phyloP scores from a whole-genome alignment of 805 yeast species.

The Nakazawaea wickerhamii region DNA sequence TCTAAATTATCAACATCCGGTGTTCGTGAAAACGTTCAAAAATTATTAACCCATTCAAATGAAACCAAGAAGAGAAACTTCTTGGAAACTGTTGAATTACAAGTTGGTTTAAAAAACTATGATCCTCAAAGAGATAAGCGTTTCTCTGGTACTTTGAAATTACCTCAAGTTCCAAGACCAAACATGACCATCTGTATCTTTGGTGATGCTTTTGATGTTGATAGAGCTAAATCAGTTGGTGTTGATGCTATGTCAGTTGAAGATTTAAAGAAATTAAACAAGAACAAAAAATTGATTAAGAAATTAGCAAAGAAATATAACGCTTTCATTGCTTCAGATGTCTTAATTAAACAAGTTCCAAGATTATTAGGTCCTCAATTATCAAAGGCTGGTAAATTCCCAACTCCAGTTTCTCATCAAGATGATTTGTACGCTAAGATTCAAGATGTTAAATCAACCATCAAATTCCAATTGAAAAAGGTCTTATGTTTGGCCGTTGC shows the following conservation, averaged over 20 bases:
- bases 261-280: slow-evolving; percentile 99
- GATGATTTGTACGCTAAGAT: slow-evolving; percentile 97
- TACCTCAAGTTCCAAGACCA: slow-evolving; percentile 99
- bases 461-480: slow-evolving; percentile 99
- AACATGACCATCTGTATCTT: slow-evolving; percentile 99
- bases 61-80: slow-evolving; percentile 99
- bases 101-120: slow-evolving; percentile 99
- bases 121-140: slow-evolving; percentile 99
- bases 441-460: slow-evolving; percentile 96
- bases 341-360: slow-evolving; percentile 99
- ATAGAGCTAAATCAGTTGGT: slow-evolving; percentile 99
- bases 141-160: slow-evolving; percentile 99
- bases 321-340: slow-evolving; percentile 99
- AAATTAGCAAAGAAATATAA: slow-evolving; percentile 99
- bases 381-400: slow-evolving; percentile 99
- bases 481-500: slow-evolving; percentile 99
- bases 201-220: slow-evolving; percentile 99
- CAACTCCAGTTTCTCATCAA: slow-evolving; percentile 99
- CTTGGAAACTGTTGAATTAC: slow-evolving; percentile 99
- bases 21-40: slow-evolving; percentile 95
- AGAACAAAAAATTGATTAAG: slow-evolving; percentile 99
- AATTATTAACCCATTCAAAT: slow-evolving; percentile 82
- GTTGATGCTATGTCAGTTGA: slow-evolving; percentile 99
- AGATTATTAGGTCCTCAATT: slow-evolving; percentile 99
- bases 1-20: slow-evolving; percentile 87